phyloP scores from a whole-genome alignment of 1,139 yeast genomes.

The Kurtzmaniella quercitrusa region DNA sequence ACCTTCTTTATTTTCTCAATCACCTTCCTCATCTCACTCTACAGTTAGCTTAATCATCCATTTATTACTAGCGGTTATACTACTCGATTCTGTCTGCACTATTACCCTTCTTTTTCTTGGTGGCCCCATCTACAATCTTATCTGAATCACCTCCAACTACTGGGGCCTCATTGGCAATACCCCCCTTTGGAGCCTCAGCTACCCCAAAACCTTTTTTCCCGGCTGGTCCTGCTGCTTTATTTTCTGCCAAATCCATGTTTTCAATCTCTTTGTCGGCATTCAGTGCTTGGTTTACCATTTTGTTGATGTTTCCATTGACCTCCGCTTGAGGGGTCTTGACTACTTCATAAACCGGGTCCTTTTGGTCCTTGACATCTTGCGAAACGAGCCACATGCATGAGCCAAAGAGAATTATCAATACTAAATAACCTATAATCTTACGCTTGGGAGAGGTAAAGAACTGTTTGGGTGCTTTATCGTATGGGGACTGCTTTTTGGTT shows the following conservation, averaged over 20 bases:
- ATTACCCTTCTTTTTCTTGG: not conserved
- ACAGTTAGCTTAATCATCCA: not conserved
- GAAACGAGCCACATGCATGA: slow-evolving; percentile 34
- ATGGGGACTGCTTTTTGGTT: slow-evolving; percentile 30
- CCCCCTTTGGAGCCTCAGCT: slow-evolving; percentile 48
- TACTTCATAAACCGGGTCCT: slow-evolving; percentile 29
- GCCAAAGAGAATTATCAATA: slow-evolving; percentile 34
- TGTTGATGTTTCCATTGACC: slow-evolving; percentile 13
- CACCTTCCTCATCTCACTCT: too few species aligned
- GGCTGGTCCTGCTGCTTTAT: slow-evolving; percentile 38
- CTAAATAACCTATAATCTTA: slow-evolving; percentile 35
- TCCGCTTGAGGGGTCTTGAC: slow-evolving; percentile 12
- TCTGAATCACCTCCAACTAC: slow-evolving; percentile 43
- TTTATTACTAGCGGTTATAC: not conserved
- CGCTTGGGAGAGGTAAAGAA: slow-evolving; percentile 36
- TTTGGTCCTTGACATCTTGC: slow-evolving; percentile 30
- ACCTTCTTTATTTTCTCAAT: too few species aligned
- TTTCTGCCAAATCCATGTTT: slow-evolving; percentile 36
- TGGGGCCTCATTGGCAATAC: slow-evolving; percentile 46
- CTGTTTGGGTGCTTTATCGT: slow-evolving; percentile 28
- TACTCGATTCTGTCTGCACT: slow-evolving; percentile 1
- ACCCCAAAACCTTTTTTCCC: slow-evolving; percentile 43
- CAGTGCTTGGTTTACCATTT: slow-evolving; percentile 20
- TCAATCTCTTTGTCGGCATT: slow-evolving; percentile 27
- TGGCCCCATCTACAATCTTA: slow-evolving; percentile 16